Base-by-base conservation (phyloP, 2,329 filamentous ascomycete species). In the Dothistroma pini region DNA sequence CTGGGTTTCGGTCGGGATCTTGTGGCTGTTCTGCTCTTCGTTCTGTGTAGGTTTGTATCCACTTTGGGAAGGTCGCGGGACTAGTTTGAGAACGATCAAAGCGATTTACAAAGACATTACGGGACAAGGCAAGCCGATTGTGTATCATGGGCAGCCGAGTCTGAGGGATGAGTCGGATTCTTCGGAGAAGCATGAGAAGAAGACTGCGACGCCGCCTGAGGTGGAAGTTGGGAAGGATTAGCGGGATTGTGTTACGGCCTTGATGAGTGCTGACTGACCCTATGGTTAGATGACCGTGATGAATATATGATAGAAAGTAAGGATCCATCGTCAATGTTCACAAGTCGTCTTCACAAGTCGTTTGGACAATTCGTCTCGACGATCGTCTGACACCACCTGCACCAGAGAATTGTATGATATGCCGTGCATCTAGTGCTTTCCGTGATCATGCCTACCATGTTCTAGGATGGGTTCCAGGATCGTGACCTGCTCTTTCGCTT, bases 21-120 rank as follows among this genome's bases (percentile, higher is more conserved):
- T 93, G 48, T 95, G 90, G 90, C 83, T 93, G 67, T 91, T 92
- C 73, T 85, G 84, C 69, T 89, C 86, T 2, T 78, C 87, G 1
- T 80, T 88, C 58, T 88, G 86, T 10, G 91, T 96, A 0, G 91
- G 90, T 0, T 44, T 96, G 0, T 96, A 89, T 75, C 93, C 93
- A 7, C 77, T 95, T 1, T 95, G 84, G 75, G 91, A 96, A 72
- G 90, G 91, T 0, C 79, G 92, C 1, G 76, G 81, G 59, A 93
- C 88, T 1, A 86, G 90, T 59, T 71, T 73, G 0, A 78, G 83
- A 56, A 90, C 87, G 0, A 75, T 84, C 63, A 85, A 82, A 71
- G 78, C 82, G 31, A 89, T 93, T 65, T 81, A 76, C 47, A 70
- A 81, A 58, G 89, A 92, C 74, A 59, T 89, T 8, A 82, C 72